Conservation (phyloP, 805 yeast genomes). For the Saccharomyces paradoxus region DNA sequence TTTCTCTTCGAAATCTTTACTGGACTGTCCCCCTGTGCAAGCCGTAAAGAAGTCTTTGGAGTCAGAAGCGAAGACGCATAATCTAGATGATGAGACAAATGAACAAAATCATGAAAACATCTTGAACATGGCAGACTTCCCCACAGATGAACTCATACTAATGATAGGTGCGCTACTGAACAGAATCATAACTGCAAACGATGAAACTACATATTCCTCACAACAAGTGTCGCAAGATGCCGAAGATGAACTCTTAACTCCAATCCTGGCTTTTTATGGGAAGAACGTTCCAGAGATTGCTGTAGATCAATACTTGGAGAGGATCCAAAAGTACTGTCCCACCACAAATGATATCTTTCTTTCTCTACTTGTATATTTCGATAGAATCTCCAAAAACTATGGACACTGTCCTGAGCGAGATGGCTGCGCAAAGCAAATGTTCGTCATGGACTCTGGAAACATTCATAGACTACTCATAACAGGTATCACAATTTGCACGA, state of each 20-base stretch:
- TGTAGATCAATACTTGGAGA: conserved; percentile 75
- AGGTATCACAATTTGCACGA: conserved; percentile 91
- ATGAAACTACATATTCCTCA: background rate
- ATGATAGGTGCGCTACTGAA: conserved; percentile 1
- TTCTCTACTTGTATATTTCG: conserved; percentile 85
- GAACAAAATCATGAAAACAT: background rate
- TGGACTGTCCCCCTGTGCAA: background rate
- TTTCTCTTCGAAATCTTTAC: background rate
- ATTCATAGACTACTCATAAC: conserved; percentile 90
- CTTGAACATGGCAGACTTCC: background rate
- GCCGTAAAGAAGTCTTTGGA: background rate
- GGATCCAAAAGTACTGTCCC: conserved; percentile 94
- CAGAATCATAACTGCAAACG: conserved; percentile 5
- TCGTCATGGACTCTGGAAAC: conserved; percentile 93
- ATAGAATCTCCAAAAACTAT: conserved; percentile 69
- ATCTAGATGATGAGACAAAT: background rate
- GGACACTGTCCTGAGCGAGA: background rate
- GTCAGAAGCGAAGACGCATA: background rate
- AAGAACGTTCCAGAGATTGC: conserved; percentile 91
- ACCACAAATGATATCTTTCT: conserved; percentile 93
- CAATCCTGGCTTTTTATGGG: conserved; percentile 85
- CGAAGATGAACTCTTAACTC: conserved; percentile 35
- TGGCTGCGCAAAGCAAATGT: conserved; percentile 41
- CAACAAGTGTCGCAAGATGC: conserved; percentile 29
- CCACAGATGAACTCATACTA: background rate